These are phyloP conservation scores for Zostera marina DNA, from an alignment of 116 monocot species.

Conservation along the genomic window DNA sequence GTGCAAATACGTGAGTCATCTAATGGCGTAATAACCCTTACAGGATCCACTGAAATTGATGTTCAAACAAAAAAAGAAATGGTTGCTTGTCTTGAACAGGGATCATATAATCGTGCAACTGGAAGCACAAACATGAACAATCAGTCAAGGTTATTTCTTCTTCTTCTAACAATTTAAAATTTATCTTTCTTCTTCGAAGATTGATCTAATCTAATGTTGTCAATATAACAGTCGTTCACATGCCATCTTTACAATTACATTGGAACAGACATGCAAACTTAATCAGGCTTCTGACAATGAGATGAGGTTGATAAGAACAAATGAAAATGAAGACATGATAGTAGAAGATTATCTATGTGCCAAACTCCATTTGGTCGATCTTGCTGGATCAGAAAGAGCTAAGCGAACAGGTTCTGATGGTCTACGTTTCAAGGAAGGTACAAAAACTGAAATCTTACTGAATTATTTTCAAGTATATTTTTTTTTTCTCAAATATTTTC, in stretches of 20 bases:
- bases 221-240: slow-evolving; percentile 75
- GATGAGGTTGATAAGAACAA: too few relatives aligned
- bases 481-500: not conserved
- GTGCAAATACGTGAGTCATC: slow-evolving; percentile 89
- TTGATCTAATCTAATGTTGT: too few relatives aligned
- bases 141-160: slow-evolving; percentile 63
- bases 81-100: slow-evolving; percentile 76
- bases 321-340: slow-evolving; percentile 44
- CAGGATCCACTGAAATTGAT: slow-evolving; percentile 88
- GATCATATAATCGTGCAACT: slow-evolving; percentile 79
- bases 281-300: slow-evolving; percentile 34
- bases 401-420: slow-evolving; percentile 97
- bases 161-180: too few relatives aligned
- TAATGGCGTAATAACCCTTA: slow-evolving; percentile 78
- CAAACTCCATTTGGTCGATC: slow-evolving; percentile 95
- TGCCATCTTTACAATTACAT: slow-evolving; percentile 98
- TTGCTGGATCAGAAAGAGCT: slow-evolving; percentile 97
- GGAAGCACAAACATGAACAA: slow-evolving; percentile 99
- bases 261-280: slow-evolving; percentile 88
- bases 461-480: too few relatives aligned
- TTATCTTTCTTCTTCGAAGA: too few relatives aligned
- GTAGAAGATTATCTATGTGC: slow-evolving; percentile 88
- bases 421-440: slow-evolving; percentile 97
- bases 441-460: too few relatives aligned
- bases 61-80: slow-evolving; percentile 82